phyloP scores from a whole-genome alignment of 306 rosid genomes.

The Lablab purpureus region DNA sequence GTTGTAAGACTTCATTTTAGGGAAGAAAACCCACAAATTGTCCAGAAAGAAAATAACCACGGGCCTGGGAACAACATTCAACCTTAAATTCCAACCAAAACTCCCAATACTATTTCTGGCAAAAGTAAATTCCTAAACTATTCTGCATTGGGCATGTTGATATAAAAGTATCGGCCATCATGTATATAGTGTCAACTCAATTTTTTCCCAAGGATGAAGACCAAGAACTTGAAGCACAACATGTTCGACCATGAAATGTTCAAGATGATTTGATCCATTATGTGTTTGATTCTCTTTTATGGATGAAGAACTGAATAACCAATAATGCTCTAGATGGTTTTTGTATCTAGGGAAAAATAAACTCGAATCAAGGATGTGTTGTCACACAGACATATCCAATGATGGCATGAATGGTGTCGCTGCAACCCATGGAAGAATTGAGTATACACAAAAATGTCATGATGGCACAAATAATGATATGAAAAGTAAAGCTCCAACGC shows the following conservation, averaged over 20 bases:
- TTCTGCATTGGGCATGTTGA: neutral
- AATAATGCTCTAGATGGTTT: neutral
- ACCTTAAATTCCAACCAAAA: neutral
- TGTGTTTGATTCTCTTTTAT: constrained; percentile 2
- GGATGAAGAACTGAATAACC: neutral
- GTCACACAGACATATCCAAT: constrained; percentile 9
- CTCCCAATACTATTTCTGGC: neutral
- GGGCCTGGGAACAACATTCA: neutral
- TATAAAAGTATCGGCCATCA: neutral
- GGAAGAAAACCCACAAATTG: neutral
- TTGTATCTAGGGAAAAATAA: neutral
- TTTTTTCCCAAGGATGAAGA: constrained; percentile 3
- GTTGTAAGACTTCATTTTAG: neutral
- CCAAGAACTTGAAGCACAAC: neutral
- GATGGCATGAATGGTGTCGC: neutral
- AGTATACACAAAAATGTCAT: neutral
- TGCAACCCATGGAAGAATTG: neutral
- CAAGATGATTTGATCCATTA: neutral
- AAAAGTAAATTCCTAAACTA: neutral
- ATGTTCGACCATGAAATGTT: constrained; percentile 15
- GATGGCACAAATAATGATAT: constrained; percentile 6
- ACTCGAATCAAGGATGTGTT: neutral
- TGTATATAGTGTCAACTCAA: constrained; percentile 1
- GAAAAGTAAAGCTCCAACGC: constrained; percentile 11
- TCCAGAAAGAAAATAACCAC: neutral